A percentile compares a stretch with the other conserved stretches of the same genome.
Evolutionary conservation across 257 asterid genomes (phyloP).

Genomic region (Solanum paucissectum): DNA sequence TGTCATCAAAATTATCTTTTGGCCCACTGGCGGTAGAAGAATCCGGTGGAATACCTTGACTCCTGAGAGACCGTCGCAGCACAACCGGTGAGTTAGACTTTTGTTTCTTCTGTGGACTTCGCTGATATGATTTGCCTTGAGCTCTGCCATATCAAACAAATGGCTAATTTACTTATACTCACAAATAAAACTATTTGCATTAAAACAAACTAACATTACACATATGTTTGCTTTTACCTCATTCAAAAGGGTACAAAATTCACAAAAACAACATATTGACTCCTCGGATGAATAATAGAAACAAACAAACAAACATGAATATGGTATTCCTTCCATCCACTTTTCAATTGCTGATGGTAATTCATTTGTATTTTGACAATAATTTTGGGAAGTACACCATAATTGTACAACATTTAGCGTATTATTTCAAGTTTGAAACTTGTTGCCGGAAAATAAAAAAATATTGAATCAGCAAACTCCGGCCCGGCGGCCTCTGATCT

Average conservation of each 20-base stretch:
- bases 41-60: constrained; percentile 75
- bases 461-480: background rate
- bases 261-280: background rate
- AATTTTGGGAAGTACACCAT: background rate
- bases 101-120: constrained; percentile 49
- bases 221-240: background rate
- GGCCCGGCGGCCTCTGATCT: background rate
- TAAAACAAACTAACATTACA: background rate
- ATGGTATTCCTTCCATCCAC: background rate
- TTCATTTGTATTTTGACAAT: no score
- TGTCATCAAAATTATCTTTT: constrained; percentile 33
- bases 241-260: background rate
- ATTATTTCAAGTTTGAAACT: background rate
- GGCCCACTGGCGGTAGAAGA: constrained; percentile 49
- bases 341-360: no score
- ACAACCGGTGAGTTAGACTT: constrained; percentile 51
- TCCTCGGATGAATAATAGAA: no score
- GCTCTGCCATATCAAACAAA: constrained; percentile 26
- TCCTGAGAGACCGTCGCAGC: constrained; percentile 81
- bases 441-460: background rate
- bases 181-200: background rate
- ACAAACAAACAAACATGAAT: background rate
- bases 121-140: constrained; percentile 43
- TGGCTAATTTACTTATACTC: background rate
- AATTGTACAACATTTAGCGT: no score